These are phyloP conservation scores for Wickerhamiella dianesei DNA, from an alignment of 805 yeast genomes.

Conservation along the genomic window DNA sequence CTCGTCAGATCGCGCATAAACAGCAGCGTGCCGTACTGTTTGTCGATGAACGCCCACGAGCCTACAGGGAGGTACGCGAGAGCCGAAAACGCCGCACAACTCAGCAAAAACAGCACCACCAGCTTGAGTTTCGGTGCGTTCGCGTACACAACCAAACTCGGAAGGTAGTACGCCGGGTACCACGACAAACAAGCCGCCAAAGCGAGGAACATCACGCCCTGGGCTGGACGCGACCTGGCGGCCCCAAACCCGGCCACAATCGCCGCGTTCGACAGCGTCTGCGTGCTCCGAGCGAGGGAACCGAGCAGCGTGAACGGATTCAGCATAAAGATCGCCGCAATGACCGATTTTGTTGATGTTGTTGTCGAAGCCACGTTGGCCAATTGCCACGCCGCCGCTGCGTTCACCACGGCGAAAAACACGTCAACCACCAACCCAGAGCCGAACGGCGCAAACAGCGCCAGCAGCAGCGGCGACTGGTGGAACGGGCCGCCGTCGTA, in stretches of 20 bases:
- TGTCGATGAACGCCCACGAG: conserved; percentile 32
- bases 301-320: conserved; percentile 71
- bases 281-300: conserved; percentile 54
- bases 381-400: conserved; percentile 41
- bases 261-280: conserved; percentile 45
- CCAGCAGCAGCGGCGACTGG: conserved; percentile 65
- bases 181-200: conserved; percentile 50
- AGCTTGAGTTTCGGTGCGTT: neutral
- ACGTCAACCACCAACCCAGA: conserved; percentile 20
- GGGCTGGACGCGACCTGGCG: conserved; percentile 32
- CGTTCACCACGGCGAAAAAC: conserved; percentile 48
- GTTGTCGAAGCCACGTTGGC: conserved; percentile 31
- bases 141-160: neutral
- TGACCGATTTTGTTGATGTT: conserved; percentile 26
- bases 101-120: neutral
- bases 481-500: conserved; percentile 80
- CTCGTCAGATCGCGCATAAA: conserved; percentile 49
- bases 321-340: conserved; percentile 54
- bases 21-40: conserved; percentile 40
- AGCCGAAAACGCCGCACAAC: conserved; percentile 39
- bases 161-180: conserved; percentile 45
- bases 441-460: conserved; percentile 25
- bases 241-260: conserved; percentile 36
- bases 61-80: conserved; percentile 20
- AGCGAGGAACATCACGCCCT: conserved; percentile 43